Evolutionary conservation across 2,329 filamentous ascomycete genomes (phyloP).

Genomic region (Coleophoma eucalyptorum): DNA sequence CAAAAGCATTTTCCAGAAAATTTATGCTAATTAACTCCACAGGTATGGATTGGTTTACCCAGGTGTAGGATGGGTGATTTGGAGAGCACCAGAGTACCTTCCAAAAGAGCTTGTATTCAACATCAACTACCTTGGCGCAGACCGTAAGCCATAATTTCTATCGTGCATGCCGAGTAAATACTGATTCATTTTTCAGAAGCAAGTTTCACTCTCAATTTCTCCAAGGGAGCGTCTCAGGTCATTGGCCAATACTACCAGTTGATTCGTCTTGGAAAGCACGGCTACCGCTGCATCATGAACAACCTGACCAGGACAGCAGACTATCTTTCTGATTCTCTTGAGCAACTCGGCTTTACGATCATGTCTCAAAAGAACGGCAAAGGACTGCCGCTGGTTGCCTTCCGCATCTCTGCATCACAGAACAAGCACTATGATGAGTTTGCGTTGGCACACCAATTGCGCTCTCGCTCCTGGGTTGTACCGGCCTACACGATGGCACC

Average conservation of each 20-base stretch:
- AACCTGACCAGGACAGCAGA: slow-evolving; percentile 89
- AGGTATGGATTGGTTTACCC: slow-evolving; percentile 82
- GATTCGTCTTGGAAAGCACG: slow-evolving; percentile 88
- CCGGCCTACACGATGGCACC: slow-evolving; percentile 98
- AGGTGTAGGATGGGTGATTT: slow-evolving; percentile 91
- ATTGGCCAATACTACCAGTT: slow-evolving; percentile 98
- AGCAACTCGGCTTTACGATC: slow-evolving; percentile 77
- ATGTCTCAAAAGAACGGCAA: slow-evolving; percentile 76
- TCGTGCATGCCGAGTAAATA: too few relatives aligned
- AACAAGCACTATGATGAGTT: slow-evolving; percentile 69
- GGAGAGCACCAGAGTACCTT: slow-evolving; percentile 78
- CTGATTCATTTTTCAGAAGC: slow-evolving; percentile 43
- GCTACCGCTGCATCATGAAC: slow-evolving; percentile 89
- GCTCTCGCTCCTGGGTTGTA: slow-evolving; percentile 86
- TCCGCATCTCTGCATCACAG: slow-evolving; percentile 62
- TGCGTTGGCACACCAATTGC: slow-evolving; percentile 77
- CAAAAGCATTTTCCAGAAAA: slow-evolving; percentile 15
- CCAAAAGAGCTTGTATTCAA: slow-evolving; percentile 93
- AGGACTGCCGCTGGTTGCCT: slow-evolving; percentile 86
- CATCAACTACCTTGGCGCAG: slow-evolving; percentile 96
- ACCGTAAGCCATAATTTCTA: slow-evolving; percentile 39
- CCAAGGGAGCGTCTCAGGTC: slow-evolving; percentile 89
- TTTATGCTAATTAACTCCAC: slow-evolving; percentile 33
- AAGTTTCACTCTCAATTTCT: slow-evolving; percentile 97
- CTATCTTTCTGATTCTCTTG: slow-evolving; percentile 73